Percentiles rank a stretch among this genome's conserved stretches.
Conservation (phyloP, 2,329 filamentous ascomycete species). For the Colletotrichum euphorbiae region DNA sequence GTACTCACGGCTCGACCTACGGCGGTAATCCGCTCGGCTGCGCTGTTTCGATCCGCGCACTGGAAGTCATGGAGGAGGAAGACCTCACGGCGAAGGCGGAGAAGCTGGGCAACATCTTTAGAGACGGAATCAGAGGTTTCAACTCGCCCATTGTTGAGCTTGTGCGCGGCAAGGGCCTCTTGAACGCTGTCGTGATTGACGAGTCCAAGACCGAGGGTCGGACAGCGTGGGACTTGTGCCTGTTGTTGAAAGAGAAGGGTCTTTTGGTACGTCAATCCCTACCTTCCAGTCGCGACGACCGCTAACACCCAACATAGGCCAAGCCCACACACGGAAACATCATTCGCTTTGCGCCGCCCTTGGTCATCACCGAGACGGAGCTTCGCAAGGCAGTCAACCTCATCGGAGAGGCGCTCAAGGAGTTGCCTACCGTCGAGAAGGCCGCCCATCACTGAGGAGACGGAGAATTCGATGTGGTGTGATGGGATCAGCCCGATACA, state of each 20-base stretch:
- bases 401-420: slow-evolving; percentile 83
- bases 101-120: slow-evolving; percentile 83
- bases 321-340: slow-evolving; percentile 99
- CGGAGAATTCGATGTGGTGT: not conserved
- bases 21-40: slow-evolving; percentile 96
- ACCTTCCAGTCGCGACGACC: not conserved
- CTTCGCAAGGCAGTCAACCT: slow-evolving; percentile 81
- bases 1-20: slow-evolving; percentile 98
- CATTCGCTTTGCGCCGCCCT: slow-evolving; percentile 94
- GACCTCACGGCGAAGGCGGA: slow-evolving; percentile 83
- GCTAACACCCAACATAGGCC: slow-evolving; percentile 67
- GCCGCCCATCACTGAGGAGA: slow-evolving; percentile 51
- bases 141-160: slow-evolving; percentile 83
- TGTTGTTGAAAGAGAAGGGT: slow-evolving; percentile 95
- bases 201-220: slow-evolving; percentile 87
- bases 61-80: slow-evolving; percentile 95
- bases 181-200: slow-evolving; percentile 97
- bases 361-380: slow-evolving; percentile 92
- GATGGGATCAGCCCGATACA: not conserved
- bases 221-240: slow-evolving; percentile 94
- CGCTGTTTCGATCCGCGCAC: slow-evolving; percentile 92
- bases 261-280: slow-evolving; percentile 71
- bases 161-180: slow-evolving; percentile 90
- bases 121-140: slow-evolving; percentile 79
- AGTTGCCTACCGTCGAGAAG: slow-evolving; percentile 74